Conservation (phyloP, 805 yeast genomes). For the Metschnikowia continentalis region DNA sequence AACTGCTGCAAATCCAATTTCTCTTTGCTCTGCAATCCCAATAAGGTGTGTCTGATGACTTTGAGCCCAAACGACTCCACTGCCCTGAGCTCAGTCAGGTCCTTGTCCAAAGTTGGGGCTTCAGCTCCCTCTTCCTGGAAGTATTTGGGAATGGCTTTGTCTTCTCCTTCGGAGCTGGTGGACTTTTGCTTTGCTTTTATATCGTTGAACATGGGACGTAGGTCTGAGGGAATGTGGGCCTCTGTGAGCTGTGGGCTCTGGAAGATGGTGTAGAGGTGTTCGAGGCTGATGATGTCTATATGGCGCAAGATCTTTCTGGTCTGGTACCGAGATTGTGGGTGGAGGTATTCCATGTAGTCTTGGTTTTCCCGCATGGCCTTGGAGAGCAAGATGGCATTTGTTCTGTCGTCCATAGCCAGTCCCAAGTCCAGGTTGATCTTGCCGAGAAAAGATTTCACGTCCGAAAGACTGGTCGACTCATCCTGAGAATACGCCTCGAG, state of each 20-base stretch:
- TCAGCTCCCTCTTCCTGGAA: conserved; percentile 27
- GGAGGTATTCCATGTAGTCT: conserved; percentile 13
- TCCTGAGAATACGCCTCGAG: conserved; percentile 40
- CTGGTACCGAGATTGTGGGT: conserved; percentile 10
- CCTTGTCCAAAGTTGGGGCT: conserved; percentile 48
- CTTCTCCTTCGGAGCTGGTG: conserved; percentile 4
- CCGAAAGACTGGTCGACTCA: conserved; percentile 36
- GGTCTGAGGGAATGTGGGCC: conserved; percentile 33
- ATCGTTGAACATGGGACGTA: conserved; percentile 28
- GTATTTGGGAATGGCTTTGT: conserved; percentile 20
- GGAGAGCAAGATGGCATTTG: conserved; percentile 56
- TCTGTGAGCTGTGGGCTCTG: conserved; percentile 21
- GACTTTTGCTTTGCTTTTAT: conserved; percentile 9
- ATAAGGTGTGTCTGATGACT: conserved; percentile 69
- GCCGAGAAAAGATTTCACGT: conserved; percentile 41
- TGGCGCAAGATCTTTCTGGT: conserved; percentile 37
- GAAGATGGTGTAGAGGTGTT: conserved; percentile 38
- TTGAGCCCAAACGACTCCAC: conserved; percentile 77
- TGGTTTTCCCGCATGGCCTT: conserved; percentile 24
- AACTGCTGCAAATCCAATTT: conserved; percentile 23
- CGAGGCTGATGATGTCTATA: conserved; percentile 51
- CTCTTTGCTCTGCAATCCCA: conserved; percentile 31
- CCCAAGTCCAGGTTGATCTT: conserved; percentile 23
- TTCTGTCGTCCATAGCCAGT: conserved; percentile 46
- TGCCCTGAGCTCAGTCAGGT: conserved; percentile 51